These are phyloP conservation scores for Exophiala sp. DNA, from an alignment of 2,329 filamentous ascomycete species.

Conservation along the genomic window DNA sequence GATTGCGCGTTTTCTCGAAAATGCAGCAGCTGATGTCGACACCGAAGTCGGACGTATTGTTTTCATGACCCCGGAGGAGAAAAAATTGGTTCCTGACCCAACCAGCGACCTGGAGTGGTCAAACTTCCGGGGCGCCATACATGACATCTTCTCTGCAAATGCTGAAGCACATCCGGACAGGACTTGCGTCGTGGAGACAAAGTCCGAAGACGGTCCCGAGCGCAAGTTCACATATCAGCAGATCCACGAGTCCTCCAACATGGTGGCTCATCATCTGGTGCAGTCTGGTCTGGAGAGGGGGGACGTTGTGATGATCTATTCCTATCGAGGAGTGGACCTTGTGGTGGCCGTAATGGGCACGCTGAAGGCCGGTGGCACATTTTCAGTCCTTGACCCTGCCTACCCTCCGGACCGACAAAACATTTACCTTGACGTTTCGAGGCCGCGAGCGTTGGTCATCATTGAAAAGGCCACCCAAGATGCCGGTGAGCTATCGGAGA, in stretches of 20 bases:
- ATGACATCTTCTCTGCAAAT: slow-evolving; percentile 41
- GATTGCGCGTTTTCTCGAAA: slow-evolving; percentile 38
- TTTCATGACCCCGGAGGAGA: slow-evolving; percentile 32
- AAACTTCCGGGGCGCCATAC: slow-evolving; percentile 41
- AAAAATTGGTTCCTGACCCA: slow-evolving; percentile 37
- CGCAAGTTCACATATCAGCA: slow-evolving; percentile 75
- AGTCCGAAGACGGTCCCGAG: slow-evolving; percentile 47
- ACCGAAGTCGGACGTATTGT: slow-evolving; percentile 41
- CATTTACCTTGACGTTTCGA: slow-evolving; percentile 74
- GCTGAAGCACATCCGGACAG: slow-evolving; percentile 63
- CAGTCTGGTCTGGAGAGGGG: slow-evolving; percentile 66
- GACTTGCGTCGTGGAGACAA: slow-evolving; percentile 62
- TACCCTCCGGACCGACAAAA: slow-evolving; percentile 77
- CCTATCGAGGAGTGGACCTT: slow-evolving; percentile 72
- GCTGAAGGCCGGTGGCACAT: slow-evolving; percentile 53
- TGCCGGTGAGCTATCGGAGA: slow-evolving; percentile 55
- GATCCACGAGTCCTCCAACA: slow-evolving; percentile 78
- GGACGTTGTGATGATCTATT: slow-evolving; percentile 91
- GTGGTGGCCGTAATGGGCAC: slow-evolving; percentile 76
- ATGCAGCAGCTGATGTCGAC: slow-evolving; percentile 38
- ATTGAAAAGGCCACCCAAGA: slow-evolving; percentile 68
- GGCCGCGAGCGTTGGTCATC: slow-evolving; percentile 64
- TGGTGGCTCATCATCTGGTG: slow-evolving; percentile 71
- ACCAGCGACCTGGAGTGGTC: slow-evolving; percentile 43
- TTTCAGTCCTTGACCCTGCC: slow-evolving; percentile 65